phyloP scores from a whole-genome alignment of 768 basidiomycete species.

The Dentipellis fragilis region DNA sequence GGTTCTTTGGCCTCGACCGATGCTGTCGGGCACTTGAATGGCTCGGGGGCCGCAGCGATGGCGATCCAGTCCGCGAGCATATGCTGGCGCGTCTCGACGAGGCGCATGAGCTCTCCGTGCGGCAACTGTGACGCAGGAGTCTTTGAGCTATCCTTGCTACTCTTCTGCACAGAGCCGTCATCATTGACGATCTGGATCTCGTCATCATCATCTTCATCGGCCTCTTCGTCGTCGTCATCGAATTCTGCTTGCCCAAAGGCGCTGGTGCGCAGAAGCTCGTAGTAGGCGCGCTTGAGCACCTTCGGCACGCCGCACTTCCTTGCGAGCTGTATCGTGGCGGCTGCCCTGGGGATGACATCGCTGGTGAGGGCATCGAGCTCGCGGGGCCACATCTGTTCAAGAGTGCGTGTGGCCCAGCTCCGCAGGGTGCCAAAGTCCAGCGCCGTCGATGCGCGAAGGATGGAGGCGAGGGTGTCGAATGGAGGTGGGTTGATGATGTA shows the following conservation, averaged over 20 bases:
- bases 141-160: not conserved
- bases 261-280: constrained; percentile 26
- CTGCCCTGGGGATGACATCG: constrained; percentile 16
- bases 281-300: constrained; percentile 28
- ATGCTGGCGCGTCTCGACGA: constrained; percentile 16
- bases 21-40: constrained; percentile 2
- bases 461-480: constrained; percentile 20
- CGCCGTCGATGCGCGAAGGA: constrained; percentile 26
- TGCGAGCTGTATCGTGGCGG: constrained; percentile 23
- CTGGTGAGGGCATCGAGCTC: constrained; percentile 14
- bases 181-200: not conserved
- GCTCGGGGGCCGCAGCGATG: constrained; percentile 13
- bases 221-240: constrained; percentile 2
- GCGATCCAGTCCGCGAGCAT: constrained; percentile 15
- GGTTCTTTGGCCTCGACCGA: not conserved
- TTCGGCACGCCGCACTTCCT: constrained; percentile 16
- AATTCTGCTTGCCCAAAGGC: constrained; percentile 18
- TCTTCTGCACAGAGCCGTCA: not conserved
- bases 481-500: constrained; percentile 19
- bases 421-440: constrained; percentile 23
- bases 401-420: constrained; percentile 19
- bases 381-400: constrained; percentile 24
- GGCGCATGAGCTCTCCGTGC: constrained; percentile 14
- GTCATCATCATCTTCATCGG: not conserved
- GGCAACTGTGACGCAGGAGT: not conserved